Base-by-base conservation (phyloP, 495 filamentous ascomycete species). In the Thermochaetoides thermophila region DNA sequence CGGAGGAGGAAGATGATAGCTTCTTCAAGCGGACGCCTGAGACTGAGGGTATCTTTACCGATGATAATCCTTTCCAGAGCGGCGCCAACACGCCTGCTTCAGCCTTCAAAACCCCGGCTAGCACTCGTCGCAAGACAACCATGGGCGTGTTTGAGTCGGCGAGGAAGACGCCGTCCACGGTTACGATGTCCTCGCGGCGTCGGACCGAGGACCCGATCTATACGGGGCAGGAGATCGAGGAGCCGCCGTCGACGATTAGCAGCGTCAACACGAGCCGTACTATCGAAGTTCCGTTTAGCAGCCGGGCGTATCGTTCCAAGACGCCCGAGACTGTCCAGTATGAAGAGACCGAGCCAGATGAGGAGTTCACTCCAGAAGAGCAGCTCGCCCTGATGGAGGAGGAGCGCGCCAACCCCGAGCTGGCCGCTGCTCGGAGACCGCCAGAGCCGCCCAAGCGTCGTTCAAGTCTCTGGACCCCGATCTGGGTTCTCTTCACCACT, bases 11-110 rank as follows among this genome's bases (percentile, higher is more conserved):
- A 7, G 45, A 53, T 24, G 21, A 24, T 24, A 11, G 21, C 27
- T 51, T 64, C 33, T 63, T 63, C 34, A 57, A 53, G 43, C 55
- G 48, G 5, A 59, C 57, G 11, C 58, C 56, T 4, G 56, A 59
- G 38, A 59, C 56, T 21, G 67, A 69, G 14, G 72, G 64, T 45
- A 68, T 80, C 38, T 93, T 96, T 56, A 78, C 76, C 20, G 63
- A 71, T 45, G 85, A 96, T 29, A 97, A 97, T 46, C 87, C 89
- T 1, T 97, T 97, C 46, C 89, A 97, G 51, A 89, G 82, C 47
- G 85, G 84, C 10, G 59, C 61, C 35, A 67, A 64, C 22, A 48
- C 62, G 0, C 54, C 60, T 0, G 25, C 46, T 1, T 24, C 45
- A 5, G 9, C 37, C 2, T 35, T 57, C 8, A 60, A 56, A 42